phyloP scores from a whole-genome alignment of 2,329 filamentous ascomycete species.

The Claviceps arundinis region DNA sequence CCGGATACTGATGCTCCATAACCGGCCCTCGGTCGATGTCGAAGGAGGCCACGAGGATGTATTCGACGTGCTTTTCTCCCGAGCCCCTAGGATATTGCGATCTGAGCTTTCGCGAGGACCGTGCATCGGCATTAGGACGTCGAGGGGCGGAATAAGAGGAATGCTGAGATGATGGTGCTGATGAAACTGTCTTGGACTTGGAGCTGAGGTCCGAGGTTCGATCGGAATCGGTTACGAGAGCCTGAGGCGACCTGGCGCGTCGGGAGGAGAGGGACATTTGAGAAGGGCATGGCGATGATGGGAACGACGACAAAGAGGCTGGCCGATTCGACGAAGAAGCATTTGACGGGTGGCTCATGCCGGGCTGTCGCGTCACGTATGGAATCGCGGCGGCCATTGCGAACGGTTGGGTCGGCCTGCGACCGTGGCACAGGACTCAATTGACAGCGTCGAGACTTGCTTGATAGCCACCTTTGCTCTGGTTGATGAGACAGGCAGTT shows the following conservation, averaged over 20 bases:
- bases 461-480: not conserved
- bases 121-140: constrained; percentile 36
- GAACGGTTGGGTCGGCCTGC: not conserved
- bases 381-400: constrained; percentile 30
- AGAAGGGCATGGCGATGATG: constrained; percentile 43
- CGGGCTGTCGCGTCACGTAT: constrained; percentile 25
- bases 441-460: not conserved
- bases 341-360: constrained; percentile 23
- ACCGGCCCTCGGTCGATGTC: constrained; percentile 91
- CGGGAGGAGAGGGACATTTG: constrained; percentile 42
- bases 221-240: constrained; percentile 36
- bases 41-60: constrained; percentile 93
- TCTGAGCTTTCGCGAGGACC: constrained; percentile 44
- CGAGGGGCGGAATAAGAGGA: constrained; percentile 42
- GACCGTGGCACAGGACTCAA: not conserved
- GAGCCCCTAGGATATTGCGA: constrained; percentile 66
- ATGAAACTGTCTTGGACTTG: constrained; percentile 46
- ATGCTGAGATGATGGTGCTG: constrained; percentile 47
- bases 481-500: not conserved
- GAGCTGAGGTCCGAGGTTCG: constrained; percentile 45
- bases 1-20: constrained; percentile 97
- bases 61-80: constrained; percentile 90
- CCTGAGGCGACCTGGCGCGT: constrained; percentile 42
- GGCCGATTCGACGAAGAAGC: constrained; percentile 21
- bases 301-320: constrained; percentile 52